Evolutionary conservation across 257 asterid species (phyloP), one percentile per base, ranked within the genome.

Genomic region (Plantago elongata): DNA sequence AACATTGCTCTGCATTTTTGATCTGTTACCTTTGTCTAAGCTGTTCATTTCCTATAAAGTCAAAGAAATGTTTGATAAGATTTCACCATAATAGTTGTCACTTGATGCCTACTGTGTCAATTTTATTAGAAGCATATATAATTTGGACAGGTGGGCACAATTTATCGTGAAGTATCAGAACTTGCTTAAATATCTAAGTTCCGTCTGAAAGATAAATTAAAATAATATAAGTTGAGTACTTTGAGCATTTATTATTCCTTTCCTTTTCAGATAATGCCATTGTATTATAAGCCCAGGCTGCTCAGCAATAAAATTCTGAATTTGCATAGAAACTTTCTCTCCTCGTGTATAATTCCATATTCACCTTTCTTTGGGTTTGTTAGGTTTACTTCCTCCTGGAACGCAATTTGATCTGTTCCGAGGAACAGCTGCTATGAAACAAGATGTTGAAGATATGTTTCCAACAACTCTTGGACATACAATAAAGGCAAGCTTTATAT

Each of bases 371-470:
- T 38, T 67, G 72, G 66, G 57, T 40, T 63, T 55, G 46, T 74
- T 74, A 92, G 99, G 97, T 62, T 77, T 92, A 69, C 94, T 92
- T 66, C 99, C 99, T 66, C 97, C 99, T 61, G 97, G 99, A 73
- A 89, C 99, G 42, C 99, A 92, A 72, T 92, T 92, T 69, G 99
- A 92, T 75, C 73, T 92, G 47, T 92, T 92, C 69, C 79, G 96
- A 69, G 99, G 99, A 75, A 81, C 96, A 37, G 96, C 99, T 81
- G 95, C 99, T 67, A 87, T 92, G 99, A 89, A 92, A 66, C 99
- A 92, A 81, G 99, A 92, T 72, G 94, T 83, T 47, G 99, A 92
- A 70, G 99, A 92, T 68, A 82, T 78, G 85, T 83, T 79, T 67
- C 96, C 97, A 30, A 92, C 96, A 74, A 81, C 94, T 43, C 85